These are phyloP conservation scores for Geosmithia flava DNA, from an alignment of 2,329 filamentous ascomycete genomes.

Conservation along the genomic window DNA sequence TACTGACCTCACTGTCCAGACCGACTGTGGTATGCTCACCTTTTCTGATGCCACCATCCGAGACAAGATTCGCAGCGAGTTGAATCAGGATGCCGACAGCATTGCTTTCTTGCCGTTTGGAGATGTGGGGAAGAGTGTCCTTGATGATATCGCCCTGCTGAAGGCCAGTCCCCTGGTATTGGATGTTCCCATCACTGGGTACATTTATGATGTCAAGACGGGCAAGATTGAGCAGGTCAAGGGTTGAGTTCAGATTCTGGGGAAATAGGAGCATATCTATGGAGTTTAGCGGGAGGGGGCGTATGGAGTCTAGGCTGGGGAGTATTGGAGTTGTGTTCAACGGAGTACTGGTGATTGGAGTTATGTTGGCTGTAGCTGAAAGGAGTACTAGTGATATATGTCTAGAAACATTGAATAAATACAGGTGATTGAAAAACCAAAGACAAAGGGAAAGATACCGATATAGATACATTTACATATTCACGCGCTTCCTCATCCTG, in stretches of 20 bases:
- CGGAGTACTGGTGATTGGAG: too few species aligned
- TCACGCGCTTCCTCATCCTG: too few species aligned
- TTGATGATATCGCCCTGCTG: slow-evolving; percentile 53
- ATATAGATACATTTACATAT: too few species aligned
- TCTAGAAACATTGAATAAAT: too few species aligned
- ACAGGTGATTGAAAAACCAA: too few species aligned
- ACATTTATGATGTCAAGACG: slow-evolving; percentile 68
- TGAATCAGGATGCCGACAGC: slow-evolving; percentile 35
- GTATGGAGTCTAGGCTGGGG: too few species aligned
- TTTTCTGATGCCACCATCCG: slow-evolving; percentile 49
- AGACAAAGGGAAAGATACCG: too few species aligned
- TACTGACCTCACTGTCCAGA: slow-evolving; percentile 11
- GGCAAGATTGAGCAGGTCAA: slow-evolving; percentile 34
- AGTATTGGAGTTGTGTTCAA: too few species aligned
- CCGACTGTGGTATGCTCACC: slow-evolving; percentile 47
- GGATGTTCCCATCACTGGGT: slow-evolving; percentile 54
- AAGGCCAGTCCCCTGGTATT: slow-evolving; percentile 46
- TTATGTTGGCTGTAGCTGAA: too few species aligned
- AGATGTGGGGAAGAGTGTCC: slow-evolving; percentile 51
- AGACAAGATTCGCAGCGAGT: slow-evolving; percentile 43
- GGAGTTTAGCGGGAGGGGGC: too few species aligned
- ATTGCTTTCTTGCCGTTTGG: slow-evolving; percentile 56
- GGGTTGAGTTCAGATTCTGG: background rate
- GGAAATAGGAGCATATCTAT: too few species aligned
- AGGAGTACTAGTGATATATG: too few species aligned